phyloP scores from a whole-genome alignment of 163 green algal species.

The Scenedesmus sp. region DNA sequence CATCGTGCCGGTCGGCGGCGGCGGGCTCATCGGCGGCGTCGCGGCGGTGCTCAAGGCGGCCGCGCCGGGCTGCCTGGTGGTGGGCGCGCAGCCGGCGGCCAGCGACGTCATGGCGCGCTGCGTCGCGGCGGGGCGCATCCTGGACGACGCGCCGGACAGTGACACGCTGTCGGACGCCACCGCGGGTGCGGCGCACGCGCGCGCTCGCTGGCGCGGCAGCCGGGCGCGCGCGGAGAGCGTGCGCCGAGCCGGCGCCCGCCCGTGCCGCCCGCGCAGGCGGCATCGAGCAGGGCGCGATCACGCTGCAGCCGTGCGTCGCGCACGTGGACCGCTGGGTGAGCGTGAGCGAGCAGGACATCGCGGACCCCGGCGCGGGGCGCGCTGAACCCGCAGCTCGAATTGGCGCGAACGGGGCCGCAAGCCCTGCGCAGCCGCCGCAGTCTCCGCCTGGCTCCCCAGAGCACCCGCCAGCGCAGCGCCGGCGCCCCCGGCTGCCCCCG shows the following conservation, averaged over 20 bases:
- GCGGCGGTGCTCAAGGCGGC: slow-evolving; percentile 64
- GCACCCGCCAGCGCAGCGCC: too few relatives aligned
- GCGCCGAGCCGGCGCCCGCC: not conserved
- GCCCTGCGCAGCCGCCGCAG: too few relatives aligned
- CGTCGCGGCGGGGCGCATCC: slow-evolving; percentile 53
- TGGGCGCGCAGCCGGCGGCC: slow-evolving; percentile 67
- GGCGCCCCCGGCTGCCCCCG: too few relatives aligned
- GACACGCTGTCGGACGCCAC: slow-evolving; percentile 65
- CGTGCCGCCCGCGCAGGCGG: slow-evolving; percentile 51
- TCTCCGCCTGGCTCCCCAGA: too few relatives aligned
- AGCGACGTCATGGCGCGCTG: slow-evolving; percentile 66
- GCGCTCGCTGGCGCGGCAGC: not conserved
- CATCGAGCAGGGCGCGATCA: slow-evolving; percentile 65
- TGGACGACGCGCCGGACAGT: slow-evolving; percentile 34
- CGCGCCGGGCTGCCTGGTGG: slow-evolving; percentile 36
- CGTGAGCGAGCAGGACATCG: slow-evolving; percentile 73
- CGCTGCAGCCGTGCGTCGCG: slow-evolving; percentile 57
- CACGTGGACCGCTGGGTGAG: slow-evolving; percentile 74
- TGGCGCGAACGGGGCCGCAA: too few relatives aligned
- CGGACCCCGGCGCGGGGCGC: slow-evolving; percentile 62
- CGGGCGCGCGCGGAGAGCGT: not conserved
- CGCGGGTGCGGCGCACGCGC: slow-evolving; percentile 1
- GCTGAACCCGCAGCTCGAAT: too few relatives aligned
- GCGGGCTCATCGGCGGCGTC: slow-evolving; percentile 70
- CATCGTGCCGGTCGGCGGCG: slow-evolving; percentile 77